Evolutionary conservation across 2,329 filamentous ascomycete species (phyloP), one percentile per base, ranked within the genome.

Genomic region (Calcarisporium arbuscula): DNA sequence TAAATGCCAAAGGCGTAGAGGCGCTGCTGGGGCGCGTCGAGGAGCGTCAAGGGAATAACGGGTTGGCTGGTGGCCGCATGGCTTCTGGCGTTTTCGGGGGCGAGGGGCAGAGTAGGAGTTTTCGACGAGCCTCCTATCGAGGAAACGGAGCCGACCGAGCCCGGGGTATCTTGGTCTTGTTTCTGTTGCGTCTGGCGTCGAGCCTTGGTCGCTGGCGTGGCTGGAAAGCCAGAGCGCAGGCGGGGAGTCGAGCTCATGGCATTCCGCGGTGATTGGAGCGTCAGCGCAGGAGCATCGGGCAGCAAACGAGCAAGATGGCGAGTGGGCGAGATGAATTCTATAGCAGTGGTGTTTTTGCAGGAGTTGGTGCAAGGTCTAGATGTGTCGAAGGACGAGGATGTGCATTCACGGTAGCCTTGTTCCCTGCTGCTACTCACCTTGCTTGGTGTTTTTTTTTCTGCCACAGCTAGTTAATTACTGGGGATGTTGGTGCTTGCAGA

Each of bases 21-120:
- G 36, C 92, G 79, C 63, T 98, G 92, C 34, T 85, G 85, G 6
- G 92, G 90, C 29, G 86, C 86, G 66, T 96, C 90, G 57, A 96
- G 72, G 30, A 94, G 66, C 45, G 77, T 74, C 44, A 86, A 68
- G 10, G 92, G 84, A 51, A 98, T 89, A 36, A 94, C 64, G 21
- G 92, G 89, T 34, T 66, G 54, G 44, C 47, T 55, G 25, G 42
- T 43, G 36, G 53, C 43, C 19, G 42, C 36, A 25, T 49, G 45
- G 38, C 44, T 34, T 30, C 50, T 39, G 17, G 48, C 48, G 43
- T 60, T 62, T 36, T 68, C 64, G 26, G 68, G 72, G 9, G 69
- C 72, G 10, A 62, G 55, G 35, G 70, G 72, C 7, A 76, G 53
- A 5, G 52, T 45, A 8, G 56, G 50, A 28, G 54, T 52, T 42